These are phyloP conservation scores for Hysterangium stoloniferum DNA, from an alignment of 768 basidiomycete genomes.

Conservation along the genomic window DNA sequence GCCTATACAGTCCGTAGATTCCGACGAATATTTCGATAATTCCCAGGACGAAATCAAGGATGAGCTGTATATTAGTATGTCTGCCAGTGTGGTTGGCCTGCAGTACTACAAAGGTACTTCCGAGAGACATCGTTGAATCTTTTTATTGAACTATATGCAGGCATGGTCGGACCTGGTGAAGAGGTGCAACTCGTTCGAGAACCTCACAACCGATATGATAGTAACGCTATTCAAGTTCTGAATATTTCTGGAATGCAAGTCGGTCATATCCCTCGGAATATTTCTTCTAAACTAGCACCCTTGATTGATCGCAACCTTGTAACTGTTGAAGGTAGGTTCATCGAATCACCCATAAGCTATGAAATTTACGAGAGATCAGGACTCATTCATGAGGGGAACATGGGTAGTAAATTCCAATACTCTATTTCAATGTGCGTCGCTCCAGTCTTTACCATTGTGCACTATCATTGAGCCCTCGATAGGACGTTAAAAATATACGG, in stretches of 20 bases:
- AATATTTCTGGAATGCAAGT: constrained; percentile 73
- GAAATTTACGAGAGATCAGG: constrained; percentile 7
- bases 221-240: constrained; percentile 74
- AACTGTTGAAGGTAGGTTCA: constrained; percentile 54
- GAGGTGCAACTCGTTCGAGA: constrained; percentile 63
- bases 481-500: constrained; percentile 73
- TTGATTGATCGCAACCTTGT: constrained; percentile 58
- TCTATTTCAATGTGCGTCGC: constrained; percentile 54
- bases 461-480: constrained; percentile 2
- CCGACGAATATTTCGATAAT: constrained; percentile 28
- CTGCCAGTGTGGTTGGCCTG: constrained; percentile 67
- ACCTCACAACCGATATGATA: constrained; percentile 61
- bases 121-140: not conserved
- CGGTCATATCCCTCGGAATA: constrained; percentile 63
- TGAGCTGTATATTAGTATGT: constrained; percentile 57
- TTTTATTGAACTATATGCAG: constrained; percentile 25
- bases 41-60: constrained; percentile 41
- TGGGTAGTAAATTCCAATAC: constrained; percentile 42
- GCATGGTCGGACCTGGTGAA: constrained; percentile 73
- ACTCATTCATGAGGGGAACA: constrained; percentile 7
- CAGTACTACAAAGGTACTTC: constrained; percentile 68
- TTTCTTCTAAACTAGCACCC: constrained; percentile 55
- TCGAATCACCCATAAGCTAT: no score
- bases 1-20: constrained; percentile 28
- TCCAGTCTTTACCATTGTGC: not conserved